Percentiles rank a stretch among this genome's conserved stretches.
These are phyloP conservation scores for Lasiodiplodia gonubiensis DNA, from an alignment of 2,329 filamentous ascomycete species.

Conservation along the genomic window DNA sequence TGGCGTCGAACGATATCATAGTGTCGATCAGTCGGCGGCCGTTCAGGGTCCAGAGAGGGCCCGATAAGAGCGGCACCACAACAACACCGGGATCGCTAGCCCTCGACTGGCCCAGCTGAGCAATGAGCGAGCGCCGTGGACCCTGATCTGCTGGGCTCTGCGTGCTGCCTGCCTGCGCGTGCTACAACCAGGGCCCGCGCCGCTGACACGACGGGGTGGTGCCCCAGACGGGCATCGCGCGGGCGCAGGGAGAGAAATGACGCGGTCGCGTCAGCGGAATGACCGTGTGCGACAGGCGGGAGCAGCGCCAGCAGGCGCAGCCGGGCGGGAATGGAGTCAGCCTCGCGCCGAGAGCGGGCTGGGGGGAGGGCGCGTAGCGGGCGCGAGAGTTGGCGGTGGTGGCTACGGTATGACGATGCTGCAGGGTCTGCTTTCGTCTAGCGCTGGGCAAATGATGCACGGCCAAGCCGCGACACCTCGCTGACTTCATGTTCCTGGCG, in stretches of 20 bases:
- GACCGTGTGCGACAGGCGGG: conserved; percentile 17
- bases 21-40: conserved; percentile 6
- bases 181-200: background rate
- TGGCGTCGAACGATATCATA: conserved; percentile 23
- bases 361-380: background rate
- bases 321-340: conserved; percentile 12
- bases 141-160: conserved; percentile 15
- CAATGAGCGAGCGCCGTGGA: background rate
- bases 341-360: background rate
- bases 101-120: background rate
- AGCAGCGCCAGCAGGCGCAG: conserved; percentile 2
- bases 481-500: conserved; percentile 19
- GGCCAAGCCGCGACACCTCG: conserved; percentile 13
- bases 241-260: conserved; percentile 6
- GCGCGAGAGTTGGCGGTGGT: background rate
- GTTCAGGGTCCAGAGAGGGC: conserved; percentile 3
- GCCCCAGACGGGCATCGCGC: conserved; percentile 2
- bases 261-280: conserved; percentile 8
- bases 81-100: background rate
- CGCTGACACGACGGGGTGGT: background rate
- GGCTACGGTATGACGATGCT: conserved; percentile 12
- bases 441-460: conserved; percentile 1
- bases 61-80: conserved; percentile 11
- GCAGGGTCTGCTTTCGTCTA: background rate
- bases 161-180: background rate